Percentiles rank a stretch among this genome's conserved stretches.
Evolutionary conservation across 2,329 filamentous ascomycete genomes (phyloP).

Genomic region (Domatiomyces catenatus): DNA sequence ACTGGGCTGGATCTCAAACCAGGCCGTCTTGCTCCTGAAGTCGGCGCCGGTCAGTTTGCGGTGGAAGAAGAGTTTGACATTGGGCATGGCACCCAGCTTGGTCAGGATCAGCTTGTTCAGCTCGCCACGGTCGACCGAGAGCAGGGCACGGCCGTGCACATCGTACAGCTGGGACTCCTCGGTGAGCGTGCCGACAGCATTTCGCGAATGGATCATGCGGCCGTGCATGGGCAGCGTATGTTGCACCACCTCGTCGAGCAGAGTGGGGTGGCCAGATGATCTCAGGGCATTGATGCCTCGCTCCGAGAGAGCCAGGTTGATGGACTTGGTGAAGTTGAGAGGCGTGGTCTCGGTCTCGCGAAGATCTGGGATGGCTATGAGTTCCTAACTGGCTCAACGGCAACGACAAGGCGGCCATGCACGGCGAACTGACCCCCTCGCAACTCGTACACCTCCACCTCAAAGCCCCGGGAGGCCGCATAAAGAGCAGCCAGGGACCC

Average conservation of each 20-base stretch:
- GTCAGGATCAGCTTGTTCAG: constrained; percentile 76
- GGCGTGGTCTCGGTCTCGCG: constrained; percentile 68
- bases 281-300: constrained; percentile 80
- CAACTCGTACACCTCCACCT: constrained; percentile 89
- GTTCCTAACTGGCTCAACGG: neutral
- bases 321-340: constrained; percentile 94
- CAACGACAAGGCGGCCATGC: neutral
- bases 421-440: constrained; percentile 55
- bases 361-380: constrained; percentile 49
- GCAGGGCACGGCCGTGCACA: constrained; percentile 71
- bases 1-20: constrained; percentile 53
- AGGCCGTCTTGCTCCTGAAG: constrained; percentile 62
- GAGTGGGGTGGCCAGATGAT: constrained; percentile 47
- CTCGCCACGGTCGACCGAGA: constrained; percentile 67
- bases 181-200: constrained; percentile 49
- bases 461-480: constrained; percentile 70
- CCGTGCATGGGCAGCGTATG: constrained; percentile 86
- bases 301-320: constrained; percentile 89
- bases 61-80: constrained; percentile 83
- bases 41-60: constrained; percentile 87
- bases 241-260: constrained; percentile 58
- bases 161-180: constrained; percentile 82
- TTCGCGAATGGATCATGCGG: constrained; percentile 80
- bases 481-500: constrained; percentile 85
- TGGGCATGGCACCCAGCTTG: constrained; percentile 65